Evolutionary conservation across 148 eudicot species (phyloP), one percentile per base, ranked within the genome.

Genomic region (Amaranthus cruentus): DNA sequence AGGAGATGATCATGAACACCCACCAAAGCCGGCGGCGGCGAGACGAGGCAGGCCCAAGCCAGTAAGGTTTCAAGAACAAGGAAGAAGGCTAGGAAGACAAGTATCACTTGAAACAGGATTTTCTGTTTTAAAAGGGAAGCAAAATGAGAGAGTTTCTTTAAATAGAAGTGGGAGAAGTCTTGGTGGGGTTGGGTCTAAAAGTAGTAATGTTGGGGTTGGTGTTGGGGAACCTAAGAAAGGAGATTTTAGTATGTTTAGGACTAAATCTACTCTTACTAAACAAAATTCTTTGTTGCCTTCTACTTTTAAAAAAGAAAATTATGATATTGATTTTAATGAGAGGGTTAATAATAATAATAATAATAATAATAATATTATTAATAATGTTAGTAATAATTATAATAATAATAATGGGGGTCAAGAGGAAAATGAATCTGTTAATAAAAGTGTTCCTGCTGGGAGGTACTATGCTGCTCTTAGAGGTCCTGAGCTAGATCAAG

Each of bases 401-500:
- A 70, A 72, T 47, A 73, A 75, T 7, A 43, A 47, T 55, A 76
- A 68, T 64, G 78, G 77, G 12, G 67, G 68, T 43, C 84, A 81
- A 50, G 85, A 65, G 21, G 73, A 50, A 65, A 88, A 82, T 65
- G 94, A 91, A 21, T 67, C 85, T 76, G 85, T 84, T 6, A 85
- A 90, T 57, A 70, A 44, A 75, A 92, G 95, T 81, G 95, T 95
- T 69, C 96, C 97, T 75, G 99, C 91, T 75, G 99, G 99, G n/a
- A 86, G 99, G 83, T 95, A 95, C 83, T 95, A 91, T 81, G 99
- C 97, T 78, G 97, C 99, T 47, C 96, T 91, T 70, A 87, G 81
- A 55, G 99, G 97, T 61, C 94, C 99, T 70, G 97, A 95, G 80
- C 83, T 95, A 3, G 99, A 95, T 73, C 84, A 95, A 91, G 96